Conservation (phyloP, 2,329 filamentous ascomycete genomes). For the Blastomyces emzantsi region DNA sequence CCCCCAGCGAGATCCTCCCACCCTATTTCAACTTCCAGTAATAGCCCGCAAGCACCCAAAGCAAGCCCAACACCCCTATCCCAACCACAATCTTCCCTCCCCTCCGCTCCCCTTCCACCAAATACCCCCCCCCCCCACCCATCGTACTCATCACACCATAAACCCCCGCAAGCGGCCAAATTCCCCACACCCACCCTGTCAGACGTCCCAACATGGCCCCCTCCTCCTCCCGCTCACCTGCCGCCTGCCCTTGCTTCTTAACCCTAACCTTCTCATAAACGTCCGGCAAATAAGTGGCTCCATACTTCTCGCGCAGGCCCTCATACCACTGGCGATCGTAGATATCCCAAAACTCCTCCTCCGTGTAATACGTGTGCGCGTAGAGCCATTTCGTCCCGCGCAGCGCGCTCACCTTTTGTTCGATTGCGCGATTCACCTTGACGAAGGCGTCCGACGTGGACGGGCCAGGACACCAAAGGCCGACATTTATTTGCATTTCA, state of each 20-base stretch:
- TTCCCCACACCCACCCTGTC: slow-evolving; percentile 3
- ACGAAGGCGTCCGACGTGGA: slow-evolving; percentile 50
- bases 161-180: slow-evolving; percentile 7
- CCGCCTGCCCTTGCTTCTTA: neutral
- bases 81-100: neutral
- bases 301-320: slow-evolving; percentile 31
- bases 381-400: slow-evolving; percentile 82
- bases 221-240: neutral
- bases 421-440: slow-evolving; percentile 59
- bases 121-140: slow-evolving; percentile 2
- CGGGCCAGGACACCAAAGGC: slow-evolving; percentile 70
- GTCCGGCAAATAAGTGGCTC: slow-evolving; percentile 28
- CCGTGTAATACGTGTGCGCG: slow-evolving; percentile 71
- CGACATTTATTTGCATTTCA: slow-evolving; percentile 41
- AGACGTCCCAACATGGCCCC: neutral
- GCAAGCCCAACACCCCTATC: neutral
- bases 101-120: slow-evolving; percentile 1
- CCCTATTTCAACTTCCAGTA: neutral
- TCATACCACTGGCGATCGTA: slow-evolving; percentile 35
- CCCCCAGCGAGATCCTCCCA: neutral
- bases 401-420: slow-evolving; percentile 58
- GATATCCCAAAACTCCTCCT: slow-evolving; percentile 41
- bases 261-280: slow-evolving; percentile 31
- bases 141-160: slow-evolving; percentile 7
- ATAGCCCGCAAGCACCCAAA: neutral